Base-by-base conservation (phyloP, 306 rosid species). In the Ormosia semicastrata region DNA sequence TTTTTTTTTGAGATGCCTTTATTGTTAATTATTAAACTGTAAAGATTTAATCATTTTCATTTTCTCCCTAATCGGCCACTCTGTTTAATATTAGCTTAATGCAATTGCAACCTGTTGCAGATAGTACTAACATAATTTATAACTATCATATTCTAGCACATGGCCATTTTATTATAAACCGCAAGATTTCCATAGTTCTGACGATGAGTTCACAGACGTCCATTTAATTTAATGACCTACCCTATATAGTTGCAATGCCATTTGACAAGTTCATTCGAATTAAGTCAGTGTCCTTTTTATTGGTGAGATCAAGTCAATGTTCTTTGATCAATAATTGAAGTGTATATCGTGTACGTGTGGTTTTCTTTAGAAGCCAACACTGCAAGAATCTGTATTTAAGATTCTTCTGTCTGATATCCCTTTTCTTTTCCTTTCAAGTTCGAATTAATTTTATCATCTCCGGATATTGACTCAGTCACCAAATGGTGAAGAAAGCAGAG, bases 401-500 rank as follows among this genome's bases (percentile, higher is more conserved):
- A 56, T 37, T 56, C 15, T 73, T n/a, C 52, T 7, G 18, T 9
- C 36, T 1, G 37, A 53, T 7, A 32, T 11, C 24, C 47, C 52
- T 13, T 64, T n/a, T 13, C 12, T 0, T 66, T 78, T 53, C 40
- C 66, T 60, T 32, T 30, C 17, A 63, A 60, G 50, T 34, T 17
- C 7, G 32, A 46, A 30, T 49, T 14, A 50, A 64, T 24, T 58
- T 43, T n/a, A 39, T 32, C 59, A 60, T 32, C 59, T 32, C 6
- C 7, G 58, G 30, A 46, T 56, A 6, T 13, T 65, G 66, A 37
- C 46, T 59, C 24, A 24, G 24, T 24, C 36, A 11, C 15, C 36
- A 29, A 47, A 3, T 13, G 73, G 69, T 12, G 76, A 71, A 47
- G 70, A 67, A 66, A 49, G 72, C 60, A 78, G 77, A 40, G 54